phyloP scores from a whole-genome alignment of 352 stramenopile genomes.

The Pythium grandisporangium region DNA sequence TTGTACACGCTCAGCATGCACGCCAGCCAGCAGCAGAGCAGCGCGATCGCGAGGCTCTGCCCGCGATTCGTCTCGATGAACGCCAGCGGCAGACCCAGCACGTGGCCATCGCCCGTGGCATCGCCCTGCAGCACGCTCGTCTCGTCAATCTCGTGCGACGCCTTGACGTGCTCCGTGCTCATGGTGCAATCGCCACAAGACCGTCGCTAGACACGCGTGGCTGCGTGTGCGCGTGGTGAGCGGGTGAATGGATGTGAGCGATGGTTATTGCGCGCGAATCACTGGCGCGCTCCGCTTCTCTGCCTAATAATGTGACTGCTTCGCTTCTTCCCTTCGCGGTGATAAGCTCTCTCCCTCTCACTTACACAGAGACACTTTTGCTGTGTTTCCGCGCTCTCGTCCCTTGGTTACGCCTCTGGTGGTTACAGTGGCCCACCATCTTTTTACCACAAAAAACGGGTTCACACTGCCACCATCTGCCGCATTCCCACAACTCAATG shows the following conservation, averaged over 20 bases:
- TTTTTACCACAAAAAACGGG: too few species aligned
- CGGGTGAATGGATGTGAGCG: neutral
- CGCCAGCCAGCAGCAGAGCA: conserved; percentile 42
- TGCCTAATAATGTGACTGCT: neutral
- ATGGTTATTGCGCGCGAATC: neutral
- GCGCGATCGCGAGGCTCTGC: conserved; percentile 39
- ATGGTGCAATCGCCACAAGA: too few species aligned
- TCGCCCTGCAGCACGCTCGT: conserved; percentile 57
- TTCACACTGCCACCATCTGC: too few species aligned
- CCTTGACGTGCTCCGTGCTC: neutral
- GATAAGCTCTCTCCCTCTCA: neutral
- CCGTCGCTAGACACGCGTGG: too few species aligned
- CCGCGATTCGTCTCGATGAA: conserved; percentile 67
- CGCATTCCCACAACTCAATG: too few species aligned
- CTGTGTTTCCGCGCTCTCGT: too few species aligned
- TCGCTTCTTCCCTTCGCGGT: neutral
- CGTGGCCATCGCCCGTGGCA: conserved; percentile 43
- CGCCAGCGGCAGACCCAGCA: conserved; percentile 52
- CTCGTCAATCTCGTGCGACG: conserved; percentile 40
- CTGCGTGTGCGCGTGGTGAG: neutral
- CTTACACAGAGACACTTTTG: too few species aligned
- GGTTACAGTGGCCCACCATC: too few species aligned
- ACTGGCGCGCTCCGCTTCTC: neutral
- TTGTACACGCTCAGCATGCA: conserved; percentile 67
- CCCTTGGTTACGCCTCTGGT: too few species aligned